These are phyloP conservation scores for Jacaranda mimosifolia DNA, from an alignment of 257 asterid genomes.

Conservation along the genomic window DNA sequence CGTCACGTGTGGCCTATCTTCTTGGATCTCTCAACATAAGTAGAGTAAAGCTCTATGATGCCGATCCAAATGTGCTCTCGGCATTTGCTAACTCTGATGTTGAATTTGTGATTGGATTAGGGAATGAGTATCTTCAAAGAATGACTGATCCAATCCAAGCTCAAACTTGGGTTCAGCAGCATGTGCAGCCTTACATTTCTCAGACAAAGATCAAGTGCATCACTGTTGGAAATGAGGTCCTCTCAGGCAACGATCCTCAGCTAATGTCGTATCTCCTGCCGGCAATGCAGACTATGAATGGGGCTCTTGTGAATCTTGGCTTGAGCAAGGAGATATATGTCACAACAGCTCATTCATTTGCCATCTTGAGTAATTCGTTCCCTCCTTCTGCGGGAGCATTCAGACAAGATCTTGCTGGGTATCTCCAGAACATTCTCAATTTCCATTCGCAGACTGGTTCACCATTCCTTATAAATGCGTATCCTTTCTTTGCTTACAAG, in stretches of 20 bases:
- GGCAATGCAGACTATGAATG: constrained; percentile 65
- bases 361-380: constrained; percentile 59
- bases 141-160: constrained; percentile 79
- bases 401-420: constrained; percentile 54
- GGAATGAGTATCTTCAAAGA: constrained; percentile 65
- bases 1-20: constrained; percentile 69
- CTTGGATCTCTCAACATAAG: constrained; percentile 67
- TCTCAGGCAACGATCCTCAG: constrained; percentile 60
- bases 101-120: constrained; percentile 78
- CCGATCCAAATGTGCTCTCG: constrained; percentile 71
- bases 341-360: constrained; percentile 77
- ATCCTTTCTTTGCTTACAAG: constrained; percentile 94
- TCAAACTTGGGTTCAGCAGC: constrained; percentile 72
- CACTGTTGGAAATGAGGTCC: constrained; percentile 83
- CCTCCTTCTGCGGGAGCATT: constrained; percentile 87
- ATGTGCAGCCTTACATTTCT: constrained; percentile 74
- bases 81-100: constrained; percentile 72
- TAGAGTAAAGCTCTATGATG: constrained; percentile 81
- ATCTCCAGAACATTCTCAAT: constrained; percentile 54
- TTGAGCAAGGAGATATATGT: constrained; percentile 57
- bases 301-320: constrained; percentile 64
- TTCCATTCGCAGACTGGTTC: constrained; percentile 69
- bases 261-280: constrained; percentile 66
- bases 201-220: constrained; percentile 74
- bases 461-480: constrained; percentile 81